Evolutionary conservation across 768 basidiomycete genomes (phyloP), one percentile per base, ranked within the genome.

Genomic region (Vishniacozyma victoriae): DNA sequence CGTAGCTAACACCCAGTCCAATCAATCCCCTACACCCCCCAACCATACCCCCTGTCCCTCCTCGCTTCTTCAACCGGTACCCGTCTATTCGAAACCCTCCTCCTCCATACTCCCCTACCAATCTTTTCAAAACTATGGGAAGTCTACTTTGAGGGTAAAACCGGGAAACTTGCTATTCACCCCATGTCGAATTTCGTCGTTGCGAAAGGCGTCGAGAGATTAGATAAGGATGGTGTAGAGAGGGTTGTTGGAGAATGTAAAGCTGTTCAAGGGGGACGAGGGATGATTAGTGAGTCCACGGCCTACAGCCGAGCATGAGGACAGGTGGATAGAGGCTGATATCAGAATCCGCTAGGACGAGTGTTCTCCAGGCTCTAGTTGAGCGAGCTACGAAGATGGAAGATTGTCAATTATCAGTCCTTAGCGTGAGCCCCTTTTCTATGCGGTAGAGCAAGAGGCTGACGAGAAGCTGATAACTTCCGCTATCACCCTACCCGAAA

Each of bases 171-270:
- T 23, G 82, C 85, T 15, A 75, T 78, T 16, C 93, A 99, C 70
- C 89, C 92, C 2, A 86, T 92, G 2, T 90, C 87, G 12, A 99
- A 97, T 65, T 99, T 90, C 60, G 91, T 96, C 18, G 76, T 91
- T 4, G 85, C 91, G 0, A 84, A 82, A 67, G 86, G 84, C 0
- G 56, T 92, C 22, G 80, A 80, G 41, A 76, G 87, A 38, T 68
- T 82, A 12, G 75, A 78, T n/a, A 75, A 71, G 15, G 72, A 73
- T 3, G 80, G 85, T 52, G 65, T 96, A 26, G 67, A 69, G 1
- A 75, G 73, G 4, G 76, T 80, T 14, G 77, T 82, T 37, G 59
- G 71, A n/a, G 87, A 90, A 61, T 74, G 91, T 26, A 70, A 38
- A 75, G 70, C 27, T 67, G 75, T 33, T 19, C 36, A 43, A 80